A percentile compares a stretch with the other conserved stretches of the same genome.
Conservation (phyloP, 805 yeast species). For the Ascoidea rubescens region DNA sequence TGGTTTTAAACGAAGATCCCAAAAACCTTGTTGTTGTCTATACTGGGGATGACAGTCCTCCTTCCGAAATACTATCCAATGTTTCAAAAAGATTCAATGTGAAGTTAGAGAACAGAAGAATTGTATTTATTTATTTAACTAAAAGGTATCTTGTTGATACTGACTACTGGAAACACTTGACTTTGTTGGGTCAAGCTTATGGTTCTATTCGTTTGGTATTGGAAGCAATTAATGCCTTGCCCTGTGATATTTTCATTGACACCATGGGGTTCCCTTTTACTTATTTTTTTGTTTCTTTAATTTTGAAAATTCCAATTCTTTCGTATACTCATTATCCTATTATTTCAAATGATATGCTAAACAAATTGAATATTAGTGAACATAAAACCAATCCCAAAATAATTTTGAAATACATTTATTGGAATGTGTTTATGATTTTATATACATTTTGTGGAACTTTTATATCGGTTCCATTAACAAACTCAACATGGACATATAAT, state of each 20-base stretch:
- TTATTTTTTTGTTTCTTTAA: conserved; percentile 47
- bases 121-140: conserved; percentile 48
- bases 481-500: conserved; percentile 84
- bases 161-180: conserved; percentile 60
- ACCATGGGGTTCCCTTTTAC: conserved; percentile 90
- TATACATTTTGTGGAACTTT: conserved; percentile 58
- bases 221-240: conserved; percentile 53
- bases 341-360: conserved; percentile 77
- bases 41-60: conserved; percentile 44
- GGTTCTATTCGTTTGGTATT: conserved; percentile 60
- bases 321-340: conserved; percentile 95
- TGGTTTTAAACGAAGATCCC: conserved; percentile 38
- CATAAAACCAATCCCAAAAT: conserved; percentile 12
- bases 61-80: conserved; percentile 33
- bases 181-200: conserved; percentile 76
- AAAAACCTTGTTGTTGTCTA: conserved; percentile 54
- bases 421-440: conserved; percentile 50
- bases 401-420: conserved; percentile 43
- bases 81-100: conserved; percentile 46
- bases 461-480: conserved; percentile 54
- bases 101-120: conserved; percentile 31
- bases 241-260: conserved; percentile 88
- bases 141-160: conserved; percentile 53
- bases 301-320: conserved; percentile 58
- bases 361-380: conserved; percentile 29